These are phyloP conservation scores for Saturnispora zaruensis DNA, from an alignment of 805 yeast genomes.

Conservation along the genomic window DNA sequence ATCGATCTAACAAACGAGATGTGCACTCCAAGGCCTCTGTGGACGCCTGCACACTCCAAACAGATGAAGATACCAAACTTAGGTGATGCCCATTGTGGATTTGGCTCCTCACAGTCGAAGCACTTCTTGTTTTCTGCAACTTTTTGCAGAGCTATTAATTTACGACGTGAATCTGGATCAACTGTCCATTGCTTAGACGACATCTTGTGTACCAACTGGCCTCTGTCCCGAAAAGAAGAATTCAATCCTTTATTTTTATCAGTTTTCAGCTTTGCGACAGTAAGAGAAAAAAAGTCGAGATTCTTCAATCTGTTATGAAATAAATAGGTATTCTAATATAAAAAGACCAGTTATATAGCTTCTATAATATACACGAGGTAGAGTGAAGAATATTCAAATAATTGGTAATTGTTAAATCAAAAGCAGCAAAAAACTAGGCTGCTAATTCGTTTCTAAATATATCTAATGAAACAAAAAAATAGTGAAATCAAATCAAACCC, in stretches of 20 bases:
- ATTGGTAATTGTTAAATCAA: neutral
- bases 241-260: neutral
- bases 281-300: neutral
- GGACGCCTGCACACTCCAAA: constrained; percentile 95
- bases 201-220: neutral
- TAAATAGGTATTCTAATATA: too few species aligned
- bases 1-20: constrained; percentile 93
- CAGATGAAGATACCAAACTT: constrained; percentile 96
- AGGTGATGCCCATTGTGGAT: constrained; percentile 99
- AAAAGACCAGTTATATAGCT: neutral
- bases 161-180: constrained; percentile 86
- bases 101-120: constrained; percentile 90
- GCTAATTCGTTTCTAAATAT: too few species aligned
- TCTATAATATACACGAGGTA: neutral
- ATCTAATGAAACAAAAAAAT: too few species aligned
- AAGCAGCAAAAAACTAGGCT: too few species aligned
- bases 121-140: constrained; percentile 78
- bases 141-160: constrained; percentile 68
- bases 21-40: constrained; percentile 93
- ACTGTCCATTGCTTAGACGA: constrained; percentile 72
- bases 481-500: neutral
- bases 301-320: neutral
- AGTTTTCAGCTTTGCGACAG: neutral
- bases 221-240: neutral
- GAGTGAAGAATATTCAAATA: neutral